These are phyloP conservation scores for Calonectria crousiana DNA, from an alignment of 2,329 filamentous ascomycete genomes.

Conservation along the genomic window DNA sequence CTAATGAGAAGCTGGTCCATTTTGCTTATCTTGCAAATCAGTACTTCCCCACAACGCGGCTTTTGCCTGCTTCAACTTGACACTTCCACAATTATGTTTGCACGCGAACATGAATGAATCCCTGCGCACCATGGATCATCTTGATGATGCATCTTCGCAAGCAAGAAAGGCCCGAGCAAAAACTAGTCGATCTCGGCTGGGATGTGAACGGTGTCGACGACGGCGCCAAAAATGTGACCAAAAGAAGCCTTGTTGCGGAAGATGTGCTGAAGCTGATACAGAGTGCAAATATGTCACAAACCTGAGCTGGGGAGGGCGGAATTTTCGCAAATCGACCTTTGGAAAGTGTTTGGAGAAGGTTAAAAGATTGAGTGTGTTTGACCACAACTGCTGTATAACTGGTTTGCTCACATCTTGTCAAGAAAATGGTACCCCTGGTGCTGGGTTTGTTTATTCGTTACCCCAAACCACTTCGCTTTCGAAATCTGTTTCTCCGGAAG, in stretches of 20 bases:
- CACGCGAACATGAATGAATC: not conserved
- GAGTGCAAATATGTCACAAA: slow-evolving; percentile 29
- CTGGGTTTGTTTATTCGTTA: slow-evolving; percentile 26
- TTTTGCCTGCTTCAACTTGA: not conserved
- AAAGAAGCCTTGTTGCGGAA: slow-evolving; percentile 29
- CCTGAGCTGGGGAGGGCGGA: slow-evolving; percentile 30
- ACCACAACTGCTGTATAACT: not conserved
- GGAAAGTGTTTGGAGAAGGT: slow-evolving; percentile 24
- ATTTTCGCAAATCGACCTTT: slow-evolving; percentile 31
- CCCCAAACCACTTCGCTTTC: not conserved
- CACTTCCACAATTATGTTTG: not conserved
- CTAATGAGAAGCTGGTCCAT: not conserved
- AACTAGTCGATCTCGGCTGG: slow-evolving; percentile 27
- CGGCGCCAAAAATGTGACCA: slow-evolving; percentile 37
- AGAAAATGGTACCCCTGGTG: not conserved
- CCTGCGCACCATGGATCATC: not conserved
- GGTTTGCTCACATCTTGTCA: not conserved
- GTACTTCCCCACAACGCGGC: not conserved
- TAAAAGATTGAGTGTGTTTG: slow-evolving; percentile 8
- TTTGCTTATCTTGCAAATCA: not conserved
- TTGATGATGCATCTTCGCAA: not conserved
- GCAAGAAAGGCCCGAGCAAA: not conserved
- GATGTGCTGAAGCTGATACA: slow-evolving; percentile 20
- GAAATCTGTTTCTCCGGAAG: too few relatives aligned
- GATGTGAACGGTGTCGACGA: slow-evolving; percentile 30